Evolutionary conservation across 305 asterid species (phyloP).

Genomic region (Solanum hybrid): DNA sequence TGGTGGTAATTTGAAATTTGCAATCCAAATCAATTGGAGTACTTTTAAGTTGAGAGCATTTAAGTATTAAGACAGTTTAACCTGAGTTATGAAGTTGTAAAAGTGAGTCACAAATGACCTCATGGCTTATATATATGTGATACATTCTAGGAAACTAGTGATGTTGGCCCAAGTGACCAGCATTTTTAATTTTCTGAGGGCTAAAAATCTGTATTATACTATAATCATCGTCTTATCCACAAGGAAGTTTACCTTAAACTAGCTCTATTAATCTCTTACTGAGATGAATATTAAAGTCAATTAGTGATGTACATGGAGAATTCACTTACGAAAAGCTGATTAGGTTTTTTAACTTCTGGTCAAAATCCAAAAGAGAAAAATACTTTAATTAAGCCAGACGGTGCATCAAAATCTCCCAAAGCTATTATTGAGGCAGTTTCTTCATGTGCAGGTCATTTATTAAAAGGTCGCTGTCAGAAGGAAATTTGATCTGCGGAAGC

Average conservation of each 20-base stretch:
- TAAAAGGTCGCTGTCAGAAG: conserved; percentile 86
- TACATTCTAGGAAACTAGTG: background rate
- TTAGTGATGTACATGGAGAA: background rate
- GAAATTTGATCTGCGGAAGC: conserved; percentile 58
- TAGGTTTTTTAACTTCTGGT: background rate
- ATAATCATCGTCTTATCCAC: background rate
- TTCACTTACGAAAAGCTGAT: background rate
- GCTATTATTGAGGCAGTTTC: background rate
- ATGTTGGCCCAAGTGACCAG: background rate
- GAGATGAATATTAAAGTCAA: background rate
- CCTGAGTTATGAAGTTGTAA: background rate
- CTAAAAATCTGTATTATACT: background rate
- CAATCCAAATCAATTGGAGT: background rate
- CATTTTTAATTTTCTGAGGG: background rate
- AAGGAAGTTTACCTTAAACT: background rate
- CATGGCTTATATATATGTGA: background rate
- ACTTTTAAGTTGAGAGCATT: background rate
- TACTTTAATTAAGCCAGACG: background rate
- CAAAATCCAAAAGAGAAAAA: background rate
- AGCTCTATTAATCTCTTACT: background rate
- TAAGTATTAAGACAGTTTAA: background rate
- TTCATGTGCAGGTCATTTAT: conserved; percentile 46
- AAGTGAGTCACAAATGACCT: background rate
- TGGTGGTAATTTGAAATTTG: background rate
- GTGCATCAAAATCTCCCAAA: background rate